Evolutionary conservation across 257 asterid species (phyloP).

Genomic region (Solanum peruvianum): DNA sequence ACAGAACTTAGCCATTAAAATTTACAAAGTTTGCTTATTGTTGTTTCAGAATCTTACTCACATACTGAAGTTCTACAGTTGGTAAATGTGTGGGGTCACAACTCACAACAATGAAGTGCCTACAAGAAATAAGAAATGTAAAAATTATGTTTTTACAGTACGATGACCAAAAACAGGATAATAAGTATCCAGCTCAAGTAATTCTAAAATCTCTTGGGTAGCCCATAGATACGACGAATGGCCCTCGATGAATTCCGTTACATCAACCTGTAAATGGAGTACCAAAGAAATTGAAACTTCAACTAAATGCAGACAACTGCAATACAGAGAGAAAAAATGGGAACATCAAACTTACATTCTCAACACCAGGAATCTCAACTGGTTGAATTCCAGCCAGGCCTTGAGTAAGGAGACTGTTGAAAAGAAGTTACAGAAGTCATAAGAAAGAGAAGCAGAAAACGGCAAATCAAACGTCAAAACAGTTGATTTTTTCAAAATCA

Average conservation of each 20-base stretch:
- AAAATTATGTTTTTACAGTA: slow-evolving; percentile 9
- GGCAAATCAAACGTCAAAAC: not conserved
- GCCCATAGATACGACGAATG: slow-evolving; percentile 84
- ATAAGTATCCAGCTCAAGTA: slow-evolving; percentile 60
- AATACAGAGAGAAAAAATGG: not conserved
- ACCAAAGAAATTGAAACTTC: not conserved
- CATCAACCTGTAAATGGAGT: slow-evolving; percentile 50
- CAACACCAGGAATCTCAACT: slow-evolving; percentile 72
- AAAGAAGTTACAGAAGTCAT: not conserved
- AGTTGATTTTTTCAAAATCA: not conserved
- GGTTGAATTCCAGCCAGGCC: slow-evolving; percentile 98
- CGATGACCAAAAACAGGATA: slow-evolving; percentile 50
- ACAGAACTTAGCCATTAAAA: not conserved
- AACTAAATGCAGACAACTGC: not conserved
- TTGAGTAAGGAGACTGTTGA: slow-evolving; percentile 83
- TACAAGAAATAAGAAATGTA: not conserved
- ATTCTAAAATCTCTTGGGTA: slow-evolving; percentile 58
- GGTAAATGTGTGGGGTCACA: not conserved
- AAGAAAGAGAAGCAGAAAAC: not conserved
- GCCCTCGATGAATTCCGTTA: slow-evolving; percentile 67
- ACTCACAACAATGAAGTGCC: not conserved
- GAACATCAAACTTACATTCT: slow-evolving; percentile 40
- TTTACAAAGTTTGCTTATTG: not conserved
- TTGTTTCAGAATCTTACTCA: not conserved
- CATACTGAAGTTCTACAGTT: not conserved